These are phyloP conservation scores for Magnaporthales sp. DNA, from an alignment of 2,329 filamentous ascomycete species.

Conservation along the genomic window DNA sequence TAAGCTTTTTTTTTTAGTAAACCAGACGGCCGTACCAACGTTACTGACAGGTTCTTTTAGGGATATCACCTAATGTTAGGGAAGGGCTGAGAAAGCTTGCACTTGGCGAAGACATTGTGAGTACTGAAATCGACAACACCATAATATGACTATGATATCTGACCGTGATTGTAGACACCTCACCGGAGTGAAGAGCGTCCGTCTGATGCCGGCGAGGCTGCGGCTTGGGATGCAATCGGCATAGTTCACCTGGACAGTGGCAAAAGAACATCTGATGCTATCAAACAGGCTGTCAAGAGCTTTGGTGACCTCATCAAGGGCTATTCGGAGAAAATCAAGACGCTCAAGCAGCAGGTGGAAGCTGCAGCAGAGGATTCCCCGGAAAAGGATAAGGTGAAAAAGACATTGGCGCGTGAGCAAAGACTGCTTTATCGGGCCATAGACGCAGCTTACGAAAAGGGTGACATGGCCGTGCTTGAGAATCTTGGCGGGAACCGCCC, in stretches of 20 bases:
- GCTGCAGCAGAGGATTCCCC: slow-evolving; percentile 25
- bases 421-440: slow-evolving; percentile 41
- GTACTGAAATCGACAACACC: neutral
- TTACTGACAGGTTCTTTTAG: neutral
- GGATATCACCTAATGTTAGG: neutral
- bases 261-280: slow-evolving; percentile 21
- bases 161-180: slow-evolving; percentile 12
- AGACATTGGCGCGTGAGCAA: slow-evolving; percentile 33
- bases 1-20: neutral
- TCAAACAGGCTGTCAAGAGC: slow-evolving; percentile 39
- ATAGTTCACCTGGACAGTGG: slow-evolving; percentile 36
- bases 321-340: slow-evolving; percentile 37
- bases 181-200: slow-evolving; percentile 35
- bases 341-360: slow-evolving; percentile 34
- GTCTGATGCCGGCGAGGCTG: slow-evolving; percentile 33
- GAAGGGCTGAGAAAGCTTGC: neutral
- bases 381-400: slow-evolving; percentile 30
- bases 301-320: slow-evolving; percentile 42
- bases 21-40: neutral
- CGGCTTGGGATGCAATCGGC: slow-evolving; percentile 44
- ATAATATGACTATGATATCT: neutral
- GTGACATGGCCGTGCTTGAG: slow-evolving; percentile 45
- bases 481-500: slow-evolving; percentile 51
- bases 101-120: slow-evolving; percentile 1
- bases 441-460: slow-evolving; percentile 44